Percentiles rank a stretch among this genome's conserved stretches.
Evolutionary conservation across 352 stramenopile genomes (phyloP).

Genomic region (Phytophthora meadii): DNA sequence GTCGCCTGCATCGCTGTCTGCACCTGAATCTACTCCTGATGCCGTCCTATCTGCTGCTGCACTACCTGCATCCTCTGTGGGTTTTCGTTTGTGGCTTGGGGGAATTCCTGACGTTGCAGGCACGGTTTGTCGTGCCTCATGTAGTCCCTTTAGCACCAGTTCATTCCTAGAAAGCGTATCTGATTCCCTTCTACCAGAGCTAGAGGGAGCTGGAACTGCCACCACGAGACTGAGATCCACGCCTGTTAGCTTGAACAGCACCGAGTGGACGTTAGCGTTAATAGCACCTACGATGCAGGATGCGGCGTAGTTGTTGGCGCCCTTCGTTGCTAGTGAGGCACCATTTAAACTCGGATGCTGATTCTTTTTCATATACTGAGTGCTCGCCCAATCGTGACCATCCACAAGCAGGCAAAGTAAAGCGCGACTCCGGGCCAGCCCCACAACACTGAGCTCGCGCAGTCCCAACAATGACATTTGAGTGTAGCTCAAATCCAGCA

Average conservation of each 20-base stretch:
- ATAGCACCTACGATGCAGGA: slow-evolving; percentile 79
- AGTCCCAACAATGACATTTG: slow-evolving; percentile 81
- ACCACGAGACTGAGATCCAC: slow-evolving; percentile 70
- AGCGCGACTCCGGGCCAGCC: slow-evolving; percentile 64
- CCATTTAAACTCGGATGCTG: slow-evolving; percentile 56
- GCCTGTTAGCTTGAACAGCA: slow-evolving; percentile 81
- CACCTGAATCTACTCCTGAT: slow-evolving; percentile 28
- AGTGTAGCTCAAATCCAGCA: slow-evolving; percentile 85
- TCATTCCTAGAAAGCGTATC: slow-evolving; percentile 67
- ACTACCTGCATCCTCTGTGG: slow-evolving; percentile 37
- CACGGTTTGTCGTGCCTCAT: slow-evolving; percentile 36
- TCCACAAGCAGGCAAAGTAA: slow-evolving; percentile 79
- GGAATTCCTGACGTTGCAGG: slow-evolving; percentile 21
- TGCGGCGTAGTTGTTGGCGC: slow-evolving; percentile 76
- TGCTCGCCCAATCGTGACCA: slow-evolving; percentile 85
- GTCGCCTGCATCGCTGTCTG: slow-evolving; percentile 38
- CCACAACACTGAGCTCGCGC: slow-evolving; percentile 69
- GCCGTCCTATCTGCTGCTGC: slow-evolving; percentile 21
- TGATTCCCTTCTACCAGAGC: slow-evolving; percentile 33
- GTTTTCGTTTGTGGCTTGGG: slow-evolving; percentile 64
- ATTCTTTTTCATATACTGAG: slow-evolving; percentile 86
- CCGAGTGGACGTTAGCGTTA: slow-evolving; percentile 67
- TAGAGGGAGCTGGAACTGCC: slow-evolving; percentile 25
- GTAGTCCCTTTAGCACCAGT: slow-evolving; percentile 59
- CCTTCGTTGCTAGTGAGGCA: slow-evolving; percentile 65